Conservation (phyloP, 805 yeast species). For the Clavispora vitiphila region DNA sequence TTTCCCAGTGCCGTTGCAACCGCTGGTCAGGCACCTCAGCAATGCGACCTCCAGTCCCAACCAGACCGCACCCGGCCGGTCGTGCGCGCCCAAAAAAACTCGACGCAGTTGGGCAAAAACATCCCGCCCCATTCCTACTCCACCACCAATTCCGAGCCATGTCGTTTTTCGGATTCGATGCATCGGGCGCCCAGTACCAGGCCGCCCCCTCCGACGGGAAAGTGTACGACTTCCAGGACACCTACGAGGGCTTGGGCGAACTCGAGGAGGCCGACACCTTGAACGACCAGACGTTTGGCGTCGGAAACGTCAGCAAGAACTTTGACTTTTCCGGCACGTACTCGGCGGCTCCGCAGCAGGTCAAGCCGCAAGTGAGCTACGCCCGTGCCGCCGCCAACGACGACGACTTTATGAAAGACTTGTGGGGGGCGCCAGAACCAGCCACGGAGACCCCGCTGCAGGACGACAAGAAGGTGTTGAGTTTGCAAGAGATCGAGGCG, state of each 20-base stretch:
- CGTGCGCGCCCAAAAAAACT: slow-evolving; percentile 2
- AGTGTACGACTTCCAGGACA: slow-evolving; percentile 70
- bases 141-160: slow-evolving; percentile 21
- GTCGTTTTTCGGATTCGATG: slow-evolving; percentile 68
- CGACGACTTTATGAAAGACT: slow-evolving; percentile 42
- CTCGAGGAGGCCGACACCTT: slow-evolving; percentile 70
- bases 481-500: slow-evolving; percentile 83
- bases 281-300: slow-evolving; percentile 78
- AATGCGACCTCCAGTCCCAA: no score
- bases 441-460: slow-evolving; percentile 12
- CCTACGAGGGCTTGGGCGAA: slow-evolving; percentile 75
- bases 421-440: slow-evolving; percentile 37
- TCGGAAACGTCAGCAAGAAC: slow-evolving; percentile 49
- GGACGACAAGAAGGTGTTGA: slow-evolving; percentile 47
- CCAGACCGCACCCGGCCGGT: no score
- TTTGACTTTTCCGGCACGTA: slow-evolving; percentile 54
- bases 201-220: slow-evolving; percentile 27
- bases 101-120: neutral
- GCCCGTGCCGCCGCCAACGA: slow-evolving; percentile 39
- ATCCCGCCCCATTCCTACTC: neutral
- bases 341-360: slow-evolving; percentile 8
- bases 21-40: no score
- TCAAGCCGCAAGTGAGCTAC: slow-evolving; percentile 29
- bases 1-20: no score
- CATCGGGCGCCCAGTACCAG: slow-evolving; percentile 26